These are phyloP conservation scores for Ogataea hybrid DNA, from an alignment of 1,139 yeast species.

Conservation along the genomic window DNA sequence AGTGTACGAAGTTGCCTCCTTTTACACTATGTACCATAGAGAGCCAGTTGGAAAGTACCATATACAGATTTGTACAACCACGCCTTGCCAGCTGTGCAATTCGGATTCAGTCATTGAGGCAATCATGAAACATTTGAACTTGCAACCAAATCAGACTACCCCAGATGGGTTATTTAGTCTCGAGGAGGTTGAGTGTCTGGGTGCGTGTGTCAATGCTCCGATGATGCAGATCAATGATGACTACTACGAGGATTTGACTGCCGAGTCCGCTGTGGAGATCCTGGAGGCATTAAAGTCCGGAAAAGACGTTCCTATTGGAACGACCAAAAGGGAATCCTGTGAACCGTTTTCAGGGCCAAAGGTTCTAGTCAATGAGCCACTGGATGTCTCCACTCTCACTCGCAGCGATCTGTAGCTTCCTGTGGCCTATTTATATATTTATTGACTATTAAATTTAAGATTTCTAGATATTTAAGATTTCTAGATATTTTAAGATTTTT, in stretches of 20 bases:
- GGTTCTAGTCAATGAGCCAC: conserved; percentile 59
- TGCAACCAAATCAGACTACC: conserved; percentile 81
- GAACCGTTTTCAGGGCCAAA: conserved; percentile 79
- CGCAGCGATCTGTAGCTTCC: conserved; percentile 43
- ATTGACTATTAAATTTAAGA: conserved; percentile 3
- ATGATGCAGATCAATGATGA: conserved; percentile 86
- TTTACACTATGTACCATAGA: conserved; percentile 90
- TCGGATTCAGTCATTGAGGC: conserved; percentile 77
- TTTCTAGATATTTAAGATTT: conserved; percentile 9
- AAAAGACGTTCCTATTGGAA: conserved; percentile 58
- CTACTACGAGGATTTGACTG: conserved; percentile 78
- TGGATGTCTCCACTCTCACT: conserved; percentile 63
- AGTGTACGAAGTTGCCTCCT: conserved; percentile 91
- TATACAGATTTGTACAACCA: conserved; percentile 85
- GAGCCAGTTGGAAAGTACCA: conserved; percentile 85
- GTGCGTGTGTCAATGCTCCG: conserved; percentile 92
- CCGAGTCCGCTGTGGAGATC: conserved; percentile 59
- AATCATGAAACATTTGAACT: conserved; percentile 55
- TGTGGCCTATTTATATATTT: not conserved
- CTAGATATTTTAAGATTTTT: not conserved
- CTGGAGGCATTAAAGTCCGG: conserved; percentile 68
- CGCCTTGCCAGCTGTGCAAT: conserved; percentile 87
- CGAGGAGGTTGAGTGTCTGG: conserved; percentile 88
- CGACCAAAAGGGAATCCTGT: conserved; percentile 65
- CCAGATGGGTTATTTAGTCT: conserved; percentile 73